Conservation (phyloP, 192 early-diverging fungal species). For the Paraglomus brasilianum region DNA sequence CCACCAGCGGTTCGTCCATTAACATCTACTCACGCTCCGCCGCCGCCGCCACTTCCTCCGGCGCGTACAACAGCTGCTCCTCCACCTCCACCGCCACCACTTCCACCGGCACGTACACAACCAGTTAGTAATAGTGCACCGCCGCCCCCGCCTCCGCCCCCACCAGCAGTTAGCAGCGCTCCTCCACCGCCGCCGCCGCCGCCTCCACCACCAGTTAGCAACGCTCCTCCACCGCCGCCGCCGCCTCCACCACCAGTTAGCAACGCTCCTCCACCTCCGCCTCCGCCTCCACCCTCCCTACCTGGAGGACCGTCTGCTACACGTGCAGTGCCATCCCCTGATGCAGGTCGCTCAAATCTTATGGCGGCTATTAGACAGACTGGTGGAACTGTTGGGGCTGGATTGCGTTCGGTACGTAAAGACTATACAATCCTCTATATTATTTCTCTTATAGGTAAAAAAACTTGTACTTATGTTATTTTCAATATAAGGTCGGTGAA, state of each 20-base stretch:
- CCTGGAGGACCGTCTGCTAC: slow-evolving; percentile 9
- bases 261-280: slow-evolving; percentile 37
- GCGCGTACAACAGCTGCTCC: slow-evolving; percentile 29
- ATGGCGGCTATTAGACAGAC: slow-evolving; percentile 50
- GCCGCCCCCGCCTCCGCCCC: slow-evolving; percentile 26
- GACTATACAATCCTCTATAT: too few relatives aligned
- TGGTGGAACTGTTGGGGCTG: slow-evolving; percentile 41
- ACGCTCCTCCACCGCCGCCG: slow-evolving; percentile 30
- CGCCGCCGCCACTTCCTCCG: slow-evolving; percentile 36
- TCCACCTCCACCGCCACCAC: slow-evolving; percentile 40
- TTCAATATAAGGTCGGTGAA: background rate
- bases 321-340: slow-evolving; percentile 5
- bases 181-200: slow-evolving; percentile 28
- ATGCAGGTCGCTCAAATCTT: slow-evolving; percentile 36
- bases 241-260: slow-evolving; percentile 35
- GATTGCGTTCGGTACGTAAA: background rate
- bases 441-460: too few relatives aligned
- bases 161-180: slow-evolving; percentile 28
- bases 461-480: too few relatives aligned
- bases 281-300: slow-evolving; percentile 34
- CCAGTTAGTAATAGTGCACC: slow-evolving; percentile 13
- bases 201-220: slow-evolving; percentile 39
- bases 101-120: slow-evolving; percentile 41
- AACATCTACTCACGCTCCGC: slow-evolving; percentile 11
- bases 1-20: slow-evolving; percentile 6